Conservation (phyloP, 2,329 filamentous ascomycete species). For the Dactylellina parvicollis region DNA sequence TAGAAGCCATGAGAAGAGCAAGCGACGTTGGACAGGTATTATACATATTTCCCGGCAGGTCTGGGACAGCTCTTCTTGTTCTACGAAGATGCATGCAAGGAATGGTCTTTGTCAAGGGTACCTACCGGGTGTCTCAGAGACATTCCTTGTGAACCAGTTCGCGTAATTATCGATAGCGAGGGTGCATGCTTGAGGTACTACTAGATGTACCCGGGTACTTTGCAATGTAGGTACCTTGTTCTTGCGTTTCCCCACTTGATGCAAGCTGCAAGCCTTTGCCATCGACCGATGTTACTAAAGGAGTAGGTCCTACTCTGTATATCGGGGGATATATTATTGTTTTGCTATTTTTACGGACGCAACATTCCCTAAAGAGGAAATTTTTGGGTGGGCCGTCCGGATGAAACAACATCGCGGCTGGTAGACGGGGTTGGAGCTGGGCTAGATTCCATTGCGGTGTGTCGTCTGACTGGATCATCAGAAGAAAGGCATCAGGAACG, state of each 20-base stretch:
- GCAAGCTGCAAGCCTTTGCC: constrained; percentile 11
- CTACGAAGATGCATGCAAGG: neutral
- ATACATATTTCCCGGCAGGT: constrained; percentile 17
- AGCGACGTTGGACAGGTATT: constrained; percentile 36
- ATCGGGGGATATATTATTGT: constrained; percentile 9
- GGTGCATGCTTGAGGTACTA: no score
- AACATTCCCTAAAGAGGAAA: constrained; percentile 24
- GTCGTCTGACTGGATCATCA: constrained; percentile 45
- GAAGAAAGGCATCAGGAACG: neutral
- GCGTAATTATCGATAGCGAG: constrained; percentile 21
- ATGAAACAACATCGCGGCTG: constrained; percentile 38
- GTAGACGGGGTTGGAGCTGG: neutral
- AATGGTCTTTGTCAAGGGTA: constrained; percentile 2
- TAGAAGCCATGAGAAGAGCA: neutral
- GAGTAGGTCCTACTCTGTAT: constrained; percentile 20
- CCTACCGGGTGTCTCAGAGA: neutral
- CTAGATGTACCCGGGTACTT: constrained; percentile 5
- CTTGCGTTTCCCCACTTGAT: constrained; percentile 1
- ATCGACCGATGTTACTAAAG: neutral
- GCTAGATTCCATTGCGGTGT: neutral
- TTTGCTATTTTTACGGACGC: constrained; percentile 41
- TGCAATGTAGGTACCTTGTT: neutral
- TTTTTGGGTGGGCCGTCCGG: neutral
- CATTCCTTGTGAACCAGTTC: constrained; percentile 31
- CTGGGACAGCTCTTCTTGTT: neutral